phyloP scores from a whole-genome alignment of 116 monocot genomes.

The Thalassia testudinum region DNA sequence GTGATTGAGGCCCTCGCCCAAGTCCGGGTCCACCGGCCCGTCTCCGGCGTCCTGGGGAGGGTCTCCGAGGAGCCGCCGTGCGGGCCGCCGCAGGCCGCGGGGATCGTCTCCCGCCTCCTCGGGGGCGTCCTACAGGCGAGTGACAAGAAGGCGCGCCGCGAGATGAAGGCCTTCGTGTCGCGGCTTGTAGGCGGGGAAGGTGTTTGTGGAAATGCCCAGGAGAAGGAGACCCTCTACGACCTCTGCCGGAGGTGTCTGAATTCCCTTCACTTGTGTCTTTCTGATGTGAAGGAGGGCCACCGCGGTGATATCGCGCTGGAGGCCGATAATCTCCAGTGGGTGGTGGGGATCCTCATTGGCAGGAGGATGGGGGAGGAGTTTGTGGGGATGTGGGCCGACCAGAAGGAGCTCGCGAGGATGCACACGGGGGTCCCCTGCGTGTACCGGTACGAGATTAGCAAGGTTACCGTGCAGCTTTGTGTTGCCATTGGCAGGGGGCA shows the following conservation, averaged over 20 bases:
- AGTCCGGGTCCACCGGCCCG: conserved; percentile 11
- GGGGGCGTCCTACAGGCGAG: conserved; percentile 37
- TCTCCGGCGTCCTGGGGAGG: conserved; percentile 27
- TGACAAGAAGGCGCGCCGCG: conserved; percentile 56
- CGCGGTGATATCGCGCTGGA: conserved; percentile 33
- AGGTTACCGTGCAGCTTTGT: conserved; percentile 53
- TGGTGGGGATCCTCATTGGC: conserved; percentile 49
- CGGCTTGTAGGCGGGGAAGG: conserved; percentile 25
- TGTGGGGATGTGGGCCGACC: conserved; percentile 57
- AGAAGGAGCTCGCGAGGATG: conserved; percentile 37
- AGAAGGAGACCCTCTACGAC: conserved; percentile 29
- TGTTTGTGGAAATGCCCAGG: neutral
- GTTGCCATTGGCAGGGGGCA: conserved; percentile 52
- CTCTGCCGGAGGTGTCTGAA: conserved; percentile 45
- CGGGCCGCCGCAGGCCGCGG: conserved; percentile 12
- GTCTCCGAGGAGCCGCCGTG: conserved; percentile 31
- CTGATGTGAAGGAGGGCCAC: conserved; percentile 21
- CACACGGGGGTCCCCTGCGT: conserved; percentile 37
- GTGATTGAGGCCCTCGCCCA: conserved; percentile 25
- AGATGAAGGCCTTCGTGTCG: conserved; percentile 50
- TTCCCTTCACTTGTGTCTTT: conserved; percentile 22
- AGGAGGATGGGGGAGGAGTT: conserved; percentile 43
- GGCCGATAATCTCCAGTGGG: conserved; percentile 65
- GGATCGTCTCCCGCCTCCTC: conserved; percentile 26
- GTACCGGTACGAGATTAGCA: conserved; percentile 47